Evolutionary conservation across 208 protist genomes (phyloP).

Genomic region (Tritrichomonas foetus): DNA sequence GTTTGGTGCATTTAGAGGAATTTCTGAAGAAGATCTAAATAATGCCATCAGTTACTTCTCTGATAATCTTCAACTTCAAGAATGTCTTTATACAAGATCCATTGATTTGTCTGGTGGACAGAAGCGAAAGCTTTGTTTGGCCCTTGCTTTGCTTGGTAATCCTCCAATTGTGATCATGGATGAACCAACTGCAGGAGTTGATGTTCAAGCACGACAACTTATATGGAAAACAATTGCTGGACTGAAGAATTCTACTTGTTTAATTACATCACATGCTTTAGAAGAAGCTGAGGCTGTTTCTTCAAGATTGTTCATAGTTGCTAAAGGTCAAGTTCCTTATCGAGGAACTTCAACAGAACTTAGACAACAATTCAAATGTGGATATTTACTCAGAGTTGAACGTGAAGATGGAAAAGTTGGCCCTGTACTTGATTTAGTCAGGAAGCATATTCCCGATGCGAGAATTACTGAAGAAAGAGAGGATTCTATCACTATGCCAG

Average conservation of each 20-base stretch:
- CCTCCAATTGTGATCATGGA: conserved; percentile 41
- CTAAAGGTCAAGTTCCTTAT: neutral
- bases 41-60: neutral
- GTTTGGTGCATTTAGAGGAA: neutral
- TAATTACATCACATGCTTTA: neutral
- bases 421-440: neutral
- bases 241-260: neutral
- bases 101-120: conserved; percentile 13
- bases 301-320: neutral
- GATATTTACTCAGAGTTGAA: neutral
- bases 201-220: neutral
- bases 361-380: neutral
- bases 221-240: conserved; percentile 19
- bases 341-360: neutral
- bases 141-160: conserved; percentile 9
- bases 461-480: neutral
- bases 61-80: neutral
- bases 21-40: neutral
- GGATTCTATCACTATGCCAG: neutral
- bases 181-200: conserved; percentile 39
- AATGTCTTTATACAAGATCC: neutral
- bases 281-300: conserved; percentile 31
- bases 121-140: conserved; percentile 32
- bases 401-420: neutral
- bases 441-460: neutral